Conservation (phyloP, 2,329 filamentous ascomycete species). For the Paraconiothyrium sp. region DNA sequence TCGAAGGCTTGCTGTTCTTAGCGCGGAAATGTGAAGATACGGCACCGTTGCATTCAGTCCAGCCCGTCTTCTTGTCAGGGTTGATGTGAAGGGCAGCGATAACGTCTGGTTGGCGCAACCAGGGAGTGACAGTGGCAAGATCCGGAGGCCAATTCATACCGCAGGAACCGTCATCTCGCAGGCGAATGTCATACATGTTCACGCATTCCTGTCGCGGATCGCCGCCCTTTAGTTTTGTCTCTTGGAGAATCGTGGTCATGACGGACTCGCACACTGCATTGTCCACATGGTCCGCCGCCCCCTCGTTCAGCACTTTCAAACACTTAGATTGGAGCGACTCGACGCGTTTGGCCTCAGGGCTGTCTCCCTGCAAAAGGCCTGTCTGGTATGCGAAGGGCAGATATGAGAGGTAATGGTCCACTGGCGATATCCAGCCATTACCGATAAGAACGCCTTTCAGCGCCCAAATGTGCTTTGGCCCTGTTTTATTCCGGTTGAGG, state of each 20-base stretch:
- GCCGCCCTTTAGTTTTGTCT: constrained; percentile 67
- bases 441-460: constrained; percentile 89
- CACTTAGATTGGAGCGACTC: constrained; percentile 77
- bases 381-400: constrained; percentile 82
- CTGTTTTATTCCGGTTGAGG: constrained; percentile 79
- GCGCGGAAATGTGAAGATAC: constrained; percentile 78
- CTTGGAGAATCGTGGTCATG: constrained; percentile 74
- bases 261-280: constrained; percentile 78
- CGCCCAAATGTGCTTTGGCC: constrained; percentile 71
- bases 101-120: constrained; percentile 85
- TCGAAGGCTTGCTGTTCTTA: constrained; percentile 74
- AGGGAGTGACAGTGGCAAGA: constrained; percentile 78
- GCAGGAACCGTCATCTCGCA: constrained; percentile 82
- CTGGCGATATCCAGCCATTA: constrained; percentile 95
- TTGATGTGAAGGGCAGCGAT: constrained; percentile 83
- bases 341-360: constrained; percentile 69
- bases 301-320: constrained; percentile 66
- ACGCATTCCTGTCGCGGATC: constrained; percentile 69
- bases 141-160: constrained; percentile 99
- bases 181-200: constrained; percentile 97
- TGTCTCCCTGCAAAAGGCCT: constrained; percentile 74
- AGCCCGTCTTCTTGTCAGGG: constrained; percentile 81
- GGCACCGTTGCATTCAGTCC: constrained; percentile 86
- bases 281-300: constrained; percentile 71
- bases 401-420: constrained; percentile 89